These are phyloP conservation scores for Kalanchoe fedtschenkoi DNA, from an alignment of 164 flowering plant species.

Conservation along the genomic window DNA sequence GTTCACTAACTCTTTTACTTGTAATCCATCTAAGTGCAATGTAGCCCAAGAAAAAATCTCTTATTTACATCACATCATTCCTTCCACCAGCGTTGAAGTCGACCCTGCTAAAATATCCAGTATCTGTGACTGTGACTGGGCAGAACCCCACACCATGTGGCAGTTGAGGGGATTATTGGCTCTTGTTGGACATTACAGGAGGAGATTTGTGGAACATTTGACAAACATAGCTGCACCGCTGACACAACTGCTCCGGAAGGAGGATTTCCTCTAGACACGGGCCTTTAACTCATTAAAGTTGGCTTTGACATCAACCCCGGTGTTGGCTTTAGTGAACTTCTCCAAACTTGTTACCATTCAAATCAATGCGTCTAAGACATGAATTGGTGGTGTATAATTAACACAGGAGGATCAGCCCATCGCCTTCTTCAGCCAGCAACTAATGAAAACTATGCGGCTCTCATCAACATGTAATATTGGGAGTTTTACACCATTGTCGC, in stretches of 20 bases:
- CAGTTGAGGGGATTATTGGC: too few species aligned
- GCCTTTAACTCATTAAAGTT: background rate
- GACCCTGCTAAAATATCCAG: too few species aligned
- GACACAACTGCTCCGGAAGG: background rate
- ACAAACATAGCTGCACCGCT: background rate
- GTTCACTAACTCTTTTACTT: too few species aligned
- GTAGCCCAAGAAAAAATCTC: background rate
- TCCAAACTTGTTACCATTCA: background rate
- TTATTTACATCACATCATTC: background rate
- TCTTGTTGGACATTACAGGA: too few species aligned
- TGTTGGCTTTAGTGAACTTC: too few species aligned
- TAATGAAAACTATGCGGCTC: background rate
- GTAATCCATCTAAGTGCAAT: background rate
- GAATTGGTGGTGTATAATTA: slow-evolving; percentile 2
- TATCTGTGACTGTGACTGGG: too few species aligned
- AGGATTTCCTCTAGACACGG: too few species aligned
- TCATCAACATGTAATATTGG: background rate
- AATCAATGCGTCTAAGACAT: background rate
- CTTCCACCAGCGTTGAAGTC: too few species aligned
- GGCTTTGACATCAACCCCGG: too few species aligned
- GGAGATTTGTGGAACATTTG: background rate
- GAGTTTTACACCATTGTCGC: background rate
- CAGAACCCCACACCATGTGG: too few species aligned
- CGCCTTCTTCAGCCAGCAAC: background rate
- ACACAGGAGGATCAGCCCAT: background rate